Percentiles rank a stretch among this genome's conserved stretches.
phyloP scores from a whole-genome alignment of 176 grass and related monocot genomes.

The Urochloa ruziziensis region DNA sequence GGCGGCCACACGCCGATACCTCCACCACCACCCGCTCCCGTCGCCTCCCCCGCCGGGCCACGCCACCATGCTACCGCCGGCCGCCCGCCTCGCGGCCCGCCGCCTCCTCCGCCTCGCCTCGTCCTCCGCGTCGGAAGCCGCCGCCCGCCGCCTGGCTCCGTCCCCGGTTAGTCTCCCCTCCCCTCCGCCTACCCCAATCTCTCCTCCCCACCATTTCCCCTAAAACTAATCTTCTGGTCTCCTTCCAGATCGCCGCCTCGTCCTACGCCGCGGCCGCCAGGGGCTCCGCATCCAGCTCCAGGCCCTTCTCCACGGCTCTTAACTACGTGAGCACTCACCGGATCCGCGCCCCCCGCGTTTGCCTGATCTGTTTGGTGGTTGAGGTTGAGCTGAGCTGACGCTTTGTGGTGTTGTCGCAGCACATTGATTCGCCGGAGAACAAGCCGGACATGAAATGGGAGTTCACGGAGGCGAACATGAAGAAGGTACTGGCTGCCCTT shows the following conservation, averaged over 20 bases:
- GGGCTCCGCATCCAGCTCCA: conserved; percentile 26
- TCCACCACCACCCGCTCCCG: background rate
- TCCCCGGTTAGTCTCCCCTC: conserved; percentile 19
- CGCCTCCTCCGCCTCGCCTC: conserved; percentile 51
- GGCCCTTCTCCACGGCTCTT: conserved; percentile 71
- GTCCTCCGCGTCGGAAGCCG: conserved; percentile 5
- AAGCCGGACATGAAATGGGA: conserved; percentile 66
- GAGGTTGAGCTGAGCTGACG: conserved; percentile 8
- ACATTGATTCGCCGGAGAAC: conserved; percentile 93
- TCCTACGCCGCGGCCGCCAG: background rate
- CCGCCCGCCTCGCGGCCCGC: conserved; percentile 56
- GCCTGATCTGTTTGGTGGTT: conserved; percentile 34
- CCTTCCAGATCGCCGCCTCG: conserved; percentile 40
- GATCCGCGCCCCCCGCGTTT: conserved; percentile 19
- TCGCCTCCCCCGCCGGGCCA: conserved; percentile 25
- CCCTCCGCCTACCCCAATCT: background rate
- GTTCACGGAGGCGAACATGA: conserved; percentile 70
- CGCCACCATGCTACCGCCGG: conserved; percentile 52
- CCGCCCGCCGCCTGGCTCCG: conserved; percentile 17
- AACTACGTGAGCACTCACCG: conserved; percentile 72
- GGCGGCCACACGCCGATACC: conserved; percentile 25
- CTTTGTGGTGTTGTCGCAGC: conserved; percentile 45
- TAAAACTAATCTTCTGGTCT: conserved; percentile 8
- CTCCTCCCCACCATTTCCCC: background rate
- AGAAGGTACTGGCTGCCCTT: conserved; percentile 51